phyloP scores from a whole-genome alignment of 805 yeast species.

The Schwanniomyces yamadae region DNA sequence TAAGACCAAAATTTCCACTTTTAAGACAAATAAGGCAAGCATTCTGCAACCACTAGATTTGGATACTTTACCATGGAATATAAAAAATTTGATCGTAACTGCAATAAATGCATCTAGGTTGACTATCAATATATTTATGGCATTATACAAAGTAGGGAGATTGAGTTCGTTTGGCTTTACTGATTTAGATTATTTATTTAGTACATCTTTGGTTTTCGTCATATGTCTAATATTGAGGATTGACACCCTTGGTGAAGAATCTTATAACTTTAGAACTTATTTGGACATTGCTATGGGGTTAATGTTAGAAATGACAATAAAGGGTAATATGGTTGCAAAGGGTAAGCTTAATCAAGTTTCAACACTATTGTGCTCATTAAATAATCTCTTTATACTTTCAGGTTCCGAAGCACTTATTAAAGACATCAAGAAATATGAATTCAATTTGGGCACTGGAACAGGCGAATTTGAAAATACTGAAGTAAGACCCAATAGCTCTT shows the following conservation, averaged over 20 bases:
- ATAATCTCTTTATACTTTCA: slow-evolving; percentile 1
- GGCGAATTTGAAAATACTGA: no score
- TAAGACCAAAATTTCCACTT: slow-evolving; percentile 15
- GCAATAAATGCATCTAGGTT: slow-evolving; percentile 20
- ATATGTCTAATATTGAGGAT: slow-evolving; percentile 19
- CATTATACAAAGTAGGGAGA: slow-evolving; percentile 16
- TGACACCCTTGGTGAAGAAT: slow-evolving; percentile 4
- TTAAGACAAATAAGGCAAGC: not conserved
- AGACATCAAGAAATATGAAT: no score
- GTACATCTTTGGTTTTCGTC: slow-evolving; percentile 19
- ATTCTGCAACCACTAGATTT: slow-evolving; percentile 6
- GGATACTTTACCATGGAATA: slow-evolving; percentile 17
- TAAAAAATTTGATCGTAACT: slow-evolving; percentile 16
- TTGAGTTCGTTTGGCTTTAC: slow-evolving; percentile 26
- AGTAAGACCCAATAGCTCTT: no score
- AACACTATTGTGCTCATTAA: slow-evolving; percentile 6
- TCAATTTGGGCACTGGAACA: no score
- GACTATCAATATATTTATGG: slow-evolving; percentile 23
- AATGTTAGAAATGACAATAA: slow-evolving; percentile 18
- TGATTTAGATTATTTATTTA: slow-evolving; percentile 24
- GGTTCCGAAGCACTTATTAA: no score
- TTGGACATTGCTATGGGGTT: slow-evolving; percentile 16
- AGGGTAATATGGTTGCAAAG: slow-evolving; percentile 22
- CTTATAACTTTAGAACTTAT: slow-evolving; percentile 16
- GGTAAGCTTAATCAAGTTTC: slow-evolving; percentile 17